Evolutionary conservation across 805 yeast species (phyloP), one percentile per base, ranked within the genome.

Genomic region (Brettanomyces sp.): DNA sequence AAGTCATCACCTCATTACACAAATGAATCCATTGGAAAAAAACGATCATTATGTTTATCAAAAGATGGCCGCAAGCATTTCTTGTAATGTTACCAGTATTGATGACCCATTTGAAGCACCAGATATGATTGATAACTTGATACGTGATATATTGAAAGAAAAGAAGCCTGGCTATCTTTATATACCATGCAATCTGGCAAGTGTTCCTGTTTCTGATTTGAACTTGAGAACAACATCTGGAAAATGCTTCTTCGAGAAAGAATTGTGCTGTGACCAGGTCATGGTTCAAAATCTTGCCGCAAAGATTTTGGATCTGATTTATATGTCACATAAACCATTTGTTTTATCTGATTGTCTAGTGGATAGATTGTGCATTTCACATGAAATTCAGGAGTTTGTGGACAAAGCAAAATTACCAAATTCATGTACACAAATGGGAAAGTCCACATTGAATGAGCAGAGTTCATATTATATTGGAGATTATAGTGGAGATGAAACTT

Each of bases 151-250:
- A 25, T 65, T 77, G 52, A 67, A 61, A 36, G 69, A 74, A 41
- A 79, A 82, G 36, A 78, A 81, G 59, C 97, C 97, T 0, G 96
- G 95, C 13, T 89, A 84, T 56, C 60, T 89, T 42, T 86, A 78
- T 59, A 61, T 90, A 41, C 96, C 97, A 1, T 67, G 75, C 39
- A 90, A 89, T 59, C 61, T 85, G 52, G 76, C 79, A 8, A 77
- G 79, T 45, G 49, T 54, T 12, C 34, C 56, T 4, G 69, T 79
- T 46, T 66, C 65, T 47, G 59, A 62, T 9, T 49, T 65, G 45
- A 56, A 39, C 44, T 67, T 51, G 53, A 49, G 9, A 48, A 22
- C 38, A 1, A n/a, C 36, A 38, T 42, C 56, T n/a, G 54, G 51
- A 12, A 39, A 42, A 5, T 2, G 36, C 2, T 53, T 56, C 25